Base-by-base conservation (phyloP, 352 stramenopile species). In the Pythium apleroticum region DNA sequence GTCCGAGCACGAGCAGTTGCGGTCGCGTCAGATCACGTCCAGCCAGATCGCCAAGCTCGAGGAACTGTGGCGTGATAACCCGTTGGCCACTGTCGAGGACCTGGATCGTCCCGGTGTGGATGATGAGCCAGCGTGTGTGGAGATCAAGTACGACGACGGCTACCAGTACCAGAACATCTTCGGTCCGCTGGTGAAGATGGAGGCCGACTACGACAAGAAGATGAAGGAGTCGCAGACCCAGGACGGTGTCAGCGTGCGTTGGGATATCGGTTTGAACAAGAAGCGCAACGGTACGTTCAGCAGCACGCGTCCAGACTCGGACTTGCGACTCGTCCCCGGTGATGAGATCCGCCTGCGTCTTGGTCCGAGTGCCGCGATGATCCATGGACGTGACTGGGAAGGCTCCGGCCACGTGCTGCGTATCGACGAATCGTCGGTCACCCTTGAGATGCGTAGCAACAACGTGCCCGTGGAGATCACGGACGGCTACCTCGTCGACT, bases 91-190 rank as follows among this genome's bases (percentile, higher is more conserved):
- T 0, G 93, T 99, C 28, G 90, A 98, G 60, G 97, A 99, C 77
- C 80, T 99, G 17, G 91, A 99, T 57, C 77, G 93, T 30, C 96
- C 95, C 0, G 92, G 96, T 35, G 83, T 98, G 53, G 89, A 97
- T 31, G 88, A 97, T 39, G 89, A 96, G 50, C 86, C 90, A 0
- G 78, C 84, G 17, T 76, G 89, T 0, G 97, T 98, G 0, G 68
- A 92, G 31, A 69, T 93, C 19, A 88, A 90, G 33, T 99, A 99
- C 72, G 96, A 99, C 59, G 97, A 99, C 73, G 98, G 97, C 25
- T 99, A 99, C 75, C 97, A 99, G 81, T 99, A 99, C 81, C 97
- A 99, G 77, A 99, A 99, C 78, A 93, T 99, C 50, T 92, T 99
- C 63, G 97, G 93, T 5, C 98, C 98, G 12, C 75, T 99, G 12